Evolutionary conservation across 1,284 basidiomycete genomes (phyloP).

Genomic region (Marasmius fiardii): DNA sequence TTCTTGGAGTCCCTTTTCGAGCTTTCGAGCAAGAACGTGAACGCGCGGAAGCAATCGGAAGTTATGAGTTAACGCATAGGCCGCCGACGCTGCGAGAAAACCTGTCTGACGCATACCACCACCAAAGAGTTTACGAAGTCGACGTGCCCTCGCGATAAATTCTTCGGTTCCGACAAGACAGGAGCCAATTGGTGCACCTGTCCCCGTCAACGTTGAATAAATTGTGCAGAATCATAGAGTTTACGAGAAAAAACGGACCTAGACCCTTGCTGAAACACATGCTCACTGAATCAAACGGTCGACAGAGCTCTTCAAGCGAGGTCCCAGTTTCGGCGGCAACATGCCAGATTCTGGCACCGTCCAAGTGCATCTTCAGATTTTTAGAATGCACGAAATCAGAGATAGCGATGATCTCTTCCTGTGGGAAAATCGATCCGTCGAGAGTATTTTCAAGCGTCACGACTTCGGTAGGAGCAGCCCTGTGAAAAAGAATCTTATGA

Average conservation of each 20-base stretch:
- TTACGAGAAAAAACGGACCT: slow-evolving; percentile 48
- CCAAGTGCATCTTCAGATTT: slow-evolving; percentile 83
- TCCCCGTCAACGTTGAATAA: not conserved
- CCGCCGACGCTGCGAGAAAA: slow-evolving; percentile 77
- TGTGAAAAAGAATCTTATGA: slow-evolving; percentile 24
- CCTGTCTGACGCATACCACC: slow-evolving; percentile 94
- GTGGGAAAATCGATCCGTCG: slow-evolving; percentile 89
- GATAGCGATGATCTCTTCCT: slow-evolving; percentile 85
- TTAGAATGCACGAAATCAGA: slow-evolving; percentile 69
- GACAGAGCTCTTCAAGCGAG: slow-evolving; percentile 77
- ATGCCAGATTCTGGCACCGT: slow-evolving; percentile 96
- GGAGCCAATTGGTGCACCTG: slow-evolving; percentile 90
- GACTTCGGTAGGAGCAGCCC: slow-evolving; percentile 78
- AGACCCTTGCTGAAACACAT: slow-evolving; percentile 98
- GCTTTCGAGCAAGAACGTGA: slow-evolving; percentile 70
- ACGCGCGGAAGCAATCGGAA: slow-evolving; percentile 79
- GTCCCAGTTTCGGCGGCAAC: slow-evolving; percentile 76
- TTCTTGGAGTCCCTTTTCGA: slow-evolving; percentile 71
- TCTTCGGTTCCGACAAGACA: slow-evolving; percentile 80
- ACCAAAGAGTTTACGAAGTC: slow-evolving; percentile 94
- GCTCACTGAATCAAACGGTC: slow-evolving; percentile 90
- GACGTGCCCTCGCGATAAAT: slow-evolving; percentile 75
- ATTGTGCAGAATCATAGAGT: not conserved
- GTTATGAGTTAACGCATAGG: slow-evolving; percentile 83
- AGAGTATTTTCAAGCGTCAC: slow-evolving; percentile 92